phyloP scores from a whole-genome alignment of 176 grass and related monocot species.

The Tillandsia leiboldiana region DNA sequence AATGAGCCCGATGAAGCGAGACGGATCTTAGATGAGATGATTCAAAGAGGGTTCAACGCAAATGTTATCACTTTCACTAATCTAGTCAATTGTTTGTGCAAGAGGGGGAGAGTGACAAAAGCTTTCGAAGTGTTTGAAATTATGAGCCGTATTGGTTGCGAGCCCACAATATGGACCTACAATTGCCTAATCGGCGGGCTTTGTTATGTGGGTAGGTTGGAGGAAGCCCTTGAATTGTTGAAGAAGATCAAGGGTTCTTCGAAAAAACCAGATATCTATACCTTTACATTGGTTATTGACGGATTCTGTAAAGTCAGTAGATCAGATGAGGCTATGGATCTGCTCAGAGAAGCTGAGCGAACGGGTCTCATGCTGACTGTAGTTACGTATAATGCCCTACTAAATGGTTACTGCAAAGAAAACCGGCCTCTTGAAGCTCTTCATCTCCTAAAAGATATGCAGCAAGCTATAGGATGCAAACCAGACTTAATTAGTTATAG shows the following conservation, averaged over 20 bases:
- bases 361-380: constrained; percentile 43
- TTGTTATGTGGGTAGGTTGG: constrained; percentile 79
- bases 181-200: constrained; percentile 64
- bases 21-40: constrained; percentile 49
- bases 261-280: constrained; percentile 57
- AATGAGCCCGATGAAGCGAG: constrained; percentile 55
- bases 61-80: constrained; percentile 38
- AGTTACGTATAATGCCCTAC: constrained; percentile 73
- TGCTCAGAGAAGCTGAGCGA: constrained; percentile 41
- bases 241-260: constrained; percentile 55
- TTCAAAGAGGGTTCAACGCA: constrained; percentile 43
- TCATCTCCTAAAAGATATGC: constrained; percentile 65
- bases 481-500: constrained; percentile 58
- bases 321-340: constrained; percentile 42
- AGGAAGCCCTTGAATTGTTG: constrained; percentile 61
- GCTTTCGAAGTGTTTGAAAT: constrained; percentile 59
- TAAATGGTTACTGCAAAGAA: constrained; percentile 79
- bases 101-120: constrained; percentile 48
- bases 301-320: constrained; percentile 75
- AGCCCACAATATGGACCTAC: constrained; percentile 63
- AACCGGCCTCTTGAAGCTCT: constrained; percentile 43
- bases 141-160: constrained; percentile 44
- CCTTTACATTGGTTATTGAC: constrained; percentile 62
- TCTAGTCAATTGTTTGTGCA: constrained; percentile 66
- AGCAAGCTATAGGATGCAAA: constrained; percentile 20